Conservation (phyloP, 805 yeast genomes). For the Teunomyces cretensis region DNA sequence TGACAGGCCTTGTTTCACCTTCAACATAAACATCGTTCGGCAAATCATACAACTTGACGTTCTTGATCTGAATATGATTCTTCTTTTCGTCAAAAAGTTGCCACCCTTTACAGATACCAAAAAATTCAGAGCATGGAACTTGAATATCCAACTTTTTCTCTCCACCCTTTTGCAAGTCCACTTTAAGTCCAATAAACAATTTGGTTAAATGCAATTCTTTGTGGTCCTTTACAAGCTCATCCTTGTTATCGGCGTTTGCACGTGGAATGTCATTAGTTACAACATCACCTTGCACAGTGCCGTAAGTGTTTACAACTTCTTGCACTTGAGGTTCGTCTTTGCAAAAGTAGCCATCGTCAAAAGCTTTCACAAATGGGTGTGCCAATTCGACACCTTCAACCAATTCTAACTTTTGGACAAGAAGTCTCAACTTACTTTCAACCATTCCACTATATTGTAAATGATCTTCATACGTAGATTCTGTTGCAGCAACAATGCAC, state of each 20-base stretch:
- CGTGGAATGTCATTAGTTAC: constrained; percentile 20
- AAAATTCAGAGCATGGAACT: constrained; percentile 88
- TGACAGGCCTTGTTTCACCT: constrained; percentile 74
- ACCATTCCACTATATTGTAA: constrained; percentile 90
- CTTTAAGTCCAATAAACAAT: constrained; percentile 74
- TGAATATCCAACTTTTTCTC: constrained; percentile 77
- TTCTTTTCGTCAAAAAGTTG: constrained; percentile 60
- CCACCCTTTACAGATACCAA: constrained; percentile 74
- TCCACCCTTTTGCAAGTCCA: constrained; percentile 48
- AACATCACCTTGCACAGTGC: constrained; percentile 56
- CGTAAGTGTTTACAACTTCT: constrained; percentile 60
- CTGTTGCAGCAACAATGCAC: constrained; percentile 76
- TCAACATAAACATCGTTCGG: constrained; percentile 80
- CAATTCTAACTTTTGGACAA: constrained; percentile 82
- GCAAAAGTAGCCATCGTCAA: constrained; percentile 49
- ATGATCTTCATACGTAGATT: constrained; percentile 76
- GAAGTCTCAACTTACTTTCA: constrained; percentile 77
- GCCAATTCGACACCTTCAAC: constrained; percentile 76
- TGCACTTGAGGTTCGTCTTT: constrained; percentile 45
- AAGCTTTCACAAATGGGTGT: constrained; percentile 85
- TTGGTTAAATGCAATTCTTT: constrained; percentile 61
- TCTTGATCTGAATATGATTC: constrained; percentile 64
- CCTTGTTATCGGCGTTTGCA: constrained; percentile 17
- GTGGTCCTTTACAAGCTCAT: constrained; percentile 23
- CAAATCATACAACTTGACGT: constrained; percentile 73